Evolutionary conservation across 2,329 filamentous ascomycete genomes (phyloP).

Genomic region (Fusarium sp.): DNA sequence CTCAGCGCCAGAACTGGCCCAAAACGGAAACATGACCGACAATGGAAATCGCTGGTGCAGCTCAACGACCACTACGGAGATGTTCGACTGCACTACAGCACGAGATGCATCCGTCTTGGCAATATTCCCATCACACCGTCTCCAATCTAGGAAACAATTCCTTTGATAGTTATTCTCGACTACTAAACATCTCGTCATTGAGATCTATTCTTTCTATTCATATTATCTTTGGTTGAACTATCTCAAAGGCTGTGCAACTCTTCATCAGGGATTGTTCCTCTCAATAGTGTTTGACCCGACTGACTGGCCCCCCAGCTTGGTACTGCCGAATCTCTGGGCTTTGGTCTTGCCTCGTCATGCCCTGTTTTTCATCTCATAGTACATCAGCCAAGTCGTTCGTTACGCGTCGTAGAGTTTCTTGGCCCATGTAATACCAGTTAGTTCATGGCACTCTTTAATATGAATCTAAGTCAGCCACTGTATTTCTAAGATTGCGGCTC

Average conservation of each 20-base stretch:
- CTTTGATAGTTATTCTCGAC: slow-evolving; percentile 11
- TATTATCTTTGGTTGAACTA: not conserved
- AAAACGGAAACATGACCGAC: slow-evolving; percentile 39
- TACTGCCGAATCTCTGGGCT: slow-evolving; percentile 27
- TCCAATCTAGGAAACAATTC: slow-evolving; percentile 37
- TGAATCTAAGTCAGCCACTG: not conserved
- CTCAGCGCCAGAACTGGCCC: slow-evolving; percentile 37
- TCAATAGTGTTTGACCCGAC: slow-evolving; percentile 20
- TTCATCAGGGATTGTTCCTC: slow-evolving; percentile 18
- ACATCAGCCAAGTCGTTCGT: slow-evolving; percentile 23
- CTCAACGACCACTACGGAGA: slow-evolving; percentile 40
- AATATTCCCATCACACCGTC: slow-evolving; percentile 26
- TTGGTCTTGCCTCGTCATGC: slow-evolving; percentile 1
- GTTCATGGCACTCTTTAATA: not conserved
- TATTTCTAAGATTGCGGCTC: slow-evolving; percentile 9
- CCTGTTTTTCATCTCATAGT: slow-evolving; percentile 10
- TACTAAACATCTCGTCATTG: not conserved
- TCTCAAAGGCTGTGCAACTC: slow-evolving; percentile 21
- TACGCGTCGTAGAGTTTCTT: slow-evolving; percentile 22
- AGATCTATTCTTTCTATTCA: not conserved
- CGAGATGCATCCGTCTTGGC: slow-evolving; percentile 29
- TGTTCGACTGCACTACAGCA: slow-evolving; percentile 36
- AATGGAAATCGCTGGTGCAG: slow-evolving; percentile 30
- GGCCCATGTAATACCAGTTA: slow-evolving; percentile 28
- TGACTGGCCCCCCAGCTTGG: slow-evolving; percentile 23